Conservation (phyloP, 2,329 filamentous ascomycete species). For the Colletotrichum eleusines region DNA sequence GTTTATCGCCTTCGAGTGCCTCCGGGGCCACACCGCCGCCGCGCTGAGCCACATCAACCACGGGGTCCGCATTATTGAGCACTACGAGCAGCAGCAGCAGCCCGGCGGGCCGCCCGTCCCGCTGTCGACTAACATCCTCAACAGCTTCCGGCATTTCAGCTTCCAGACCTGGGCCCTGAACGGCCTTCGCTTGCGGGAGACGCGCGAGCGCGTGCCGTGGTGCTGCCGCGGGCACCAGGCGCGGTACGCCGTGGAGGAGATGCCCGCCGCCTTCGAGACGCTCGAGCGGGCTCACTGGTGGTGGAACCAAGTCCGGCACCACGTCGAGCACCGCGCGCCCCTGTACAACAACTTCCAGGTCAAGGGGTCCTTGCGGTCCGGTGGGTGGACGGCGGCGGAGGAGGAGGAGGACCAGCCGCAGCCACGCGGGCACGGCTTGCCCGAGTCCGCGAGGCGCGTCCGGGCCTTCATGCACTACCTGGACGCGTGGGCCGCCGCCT, state of each 20-base stretch:
- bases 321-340: conserved; percentile 25
- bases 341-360: conserved; percentile 20
- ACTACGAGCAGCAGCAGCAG: background rate
- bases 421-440: conserved; percentile 2
- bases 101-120: background rate
- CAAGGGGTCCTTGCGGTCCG: background rate
- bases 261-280: conserved; percentile 19
- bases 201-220: conserved; percentile 16
- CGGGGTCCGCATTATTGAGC: conserved; percentile 43
- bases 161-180: conserved; percentile 16
- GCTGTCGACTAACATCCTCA: background rate
- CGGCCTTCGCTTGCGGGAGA: conserved; percentile 11
- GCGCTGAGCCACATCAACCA: conserved; percentile 56
- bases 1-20: conserved; percentile 56
- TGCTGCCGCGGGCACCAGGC: conserved; percentile 21
- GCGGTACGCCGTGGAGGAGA: conserved; percentile 31
- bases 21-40: conserved; percentile 53
- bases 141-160: conserved; percentile 16
- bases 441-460: background rate
- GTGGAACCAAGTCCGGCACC: conserved; percentile 25
- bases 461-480: background rate
- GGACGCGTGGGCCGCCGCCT: conserved; percentile 15
- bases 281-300: conserved; percentile 19
- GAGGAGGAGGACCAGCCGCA: too few species aligned
- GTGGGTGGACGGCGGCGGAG: too few species aligned